Percentiles rank a stretch among this genome's conserved stretches.
Conservation (phyloP, 306 rosid species). For the Dalbergia cochinchinensis region DNA sequence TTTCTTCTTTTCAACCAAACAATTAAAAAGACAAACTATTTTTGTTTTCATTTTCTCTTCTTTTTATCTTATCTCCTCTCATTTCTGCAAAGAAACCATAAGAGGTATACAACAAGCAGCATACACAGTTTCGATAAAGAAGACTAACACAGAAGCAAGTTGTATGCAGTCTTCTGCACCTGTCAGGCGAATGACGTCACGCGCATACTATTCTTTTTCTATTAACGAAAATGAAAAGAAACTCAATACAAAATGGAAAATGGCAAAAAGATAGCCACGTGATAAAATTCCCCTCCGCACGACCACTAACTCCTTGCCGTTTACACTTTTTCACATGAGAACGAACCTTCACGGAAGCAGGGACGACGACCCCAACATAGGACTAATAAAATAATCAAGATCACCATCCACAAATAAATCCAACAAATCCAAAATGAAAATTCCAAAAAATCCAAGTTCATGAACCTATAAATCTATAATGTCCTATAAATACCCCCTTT, state of each 20-base stretch:
- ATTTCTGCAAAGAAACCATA: too few species aligned
- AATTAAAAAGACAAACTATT: too few species aligned
- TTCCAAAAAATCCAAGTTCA: conserved; percentile 47
- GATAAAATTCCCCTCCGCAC: conserved; percentile 43
- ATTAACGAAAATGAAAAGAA: conserved; percentile 17
- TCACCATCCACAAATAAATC: background rate
- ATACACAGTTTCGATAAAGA: conserved; percentile 8
- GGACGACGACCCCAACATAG: background rate
- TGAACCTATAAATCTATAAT: conserved; percentile 67
- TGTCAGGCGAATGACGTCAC: conserved; percentile 53
- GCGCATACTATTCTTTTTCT: background rate
- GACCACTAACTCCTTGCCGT: conserved; percentile 38
- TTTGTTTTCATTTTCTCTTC: too few species aligned
- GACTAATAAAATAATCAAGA: background rate
- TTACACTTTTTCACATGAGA: conserved; percentile 57
- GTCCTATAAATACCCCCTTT: conserved; percentile 56
- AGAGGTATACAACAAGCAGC: background rate
- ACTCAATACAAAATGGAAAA: background rate
- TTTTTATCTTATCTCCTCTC: too few species aligned
- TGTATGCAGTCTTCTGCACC: conserved; percentile 40
- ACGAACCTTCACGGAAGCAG: conserved; percentile 67
- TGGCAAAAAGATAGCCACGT: conserved; percentile 54
- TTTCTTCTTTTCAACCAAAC: too few species aligned
- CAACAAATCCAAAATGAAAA: background rate
- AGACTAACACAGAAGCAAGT: conserved; percentile 50